Conservation (phyloP, 2,329 filamentous ascomycete genomes). For the Aspergillus novofumigatus region DNA sequence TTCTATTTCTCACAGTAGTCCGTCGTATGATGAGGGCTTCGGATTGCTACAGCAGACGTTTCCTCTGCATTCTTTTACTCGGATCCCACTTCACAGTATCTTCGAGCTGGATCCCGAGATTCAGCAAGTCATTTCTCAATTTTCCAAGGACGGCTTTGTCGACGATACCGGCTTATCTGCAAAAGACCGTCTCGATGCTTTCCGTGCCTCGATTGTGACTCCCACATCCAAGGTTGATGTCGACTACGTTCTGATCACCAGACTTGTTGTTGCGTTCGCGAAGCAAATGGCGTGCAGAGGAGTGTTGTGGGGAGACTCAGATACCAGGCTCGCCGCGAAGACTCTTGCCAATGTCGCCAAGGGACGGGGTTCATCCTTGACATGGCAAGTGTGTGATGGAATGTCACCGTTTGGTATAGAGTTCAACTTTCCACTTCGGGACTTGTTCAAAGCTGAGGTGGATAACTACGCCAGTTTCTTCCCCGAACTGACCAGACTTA, state of each 20-base stretch:
- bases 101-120: constrained; percentile 43
- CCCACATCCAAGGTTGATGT: constrained; percentile 74
- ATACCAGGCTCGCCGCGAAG: constrained; percentile 80
- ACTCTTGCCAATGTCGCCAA: constrained; percentile 86
- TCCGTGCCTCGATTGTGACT: constrained; percentile 63
- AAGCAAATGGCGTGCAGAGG: constrained; percentile 59
- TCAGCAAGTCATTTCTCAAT: constrained; percentile 29
- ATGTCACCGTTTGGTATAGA: constrained; percentile 52
- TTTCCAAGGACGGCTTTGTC: constrained; percentile 22
- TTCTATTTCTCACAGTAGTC: constrained; percentile 19
- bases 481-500: constrained; percentile 50
- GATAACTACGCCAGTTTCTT: constrained; percentile 57
- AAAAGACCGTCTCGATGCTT: constrained; percentile 47
- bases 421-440: constrained; percentile 78
- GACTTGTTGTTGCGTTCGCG: constrained; percentile 66
- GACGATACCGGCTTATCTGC: constrained; percentile 30
- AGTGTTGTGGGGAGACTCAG: constrained; percentile 79
- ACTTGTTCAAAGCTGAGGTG: constrained; percentile 79
- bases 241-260: constrained; percentile 63
- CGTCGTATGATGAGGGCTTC: constrained; percentile 30
- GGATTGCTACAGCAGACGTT: constrained; percentile 55
- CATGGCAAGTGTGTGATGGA: constrained; percentile 78
- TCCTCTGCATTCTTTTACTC: constrained; percentile 61
- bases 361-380: constrained; percentile 77
- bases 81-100: constrained; percentile 60